These are phyloP conservation scores for Solanum arcanum DNA, from an alignment of 257 asterid species.

Conservation along the genomic window DNA sequence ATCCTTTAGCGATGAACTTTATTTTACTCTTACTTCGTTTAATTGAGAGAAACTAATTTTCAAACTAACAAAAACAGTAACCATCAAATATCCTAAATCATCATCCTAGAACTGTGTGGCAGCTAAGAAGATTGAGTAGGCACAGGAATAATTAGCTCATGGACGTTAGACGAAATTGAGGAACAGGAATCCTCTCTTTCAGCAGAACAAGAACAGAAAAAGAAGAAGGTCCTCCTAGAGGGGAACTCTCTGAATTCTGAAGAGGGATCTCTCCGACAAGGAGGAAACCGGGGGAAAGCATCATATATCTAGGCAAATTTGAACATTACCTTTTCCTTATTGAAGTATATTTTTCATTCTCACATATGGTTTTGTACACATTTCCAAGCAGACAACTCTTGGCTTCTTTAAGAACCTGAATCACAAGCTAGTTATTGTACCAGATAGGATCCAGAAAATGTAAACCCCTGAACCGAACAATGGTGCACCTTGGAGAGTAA, in stretches of 20 bases:
- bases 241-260: not conserved
- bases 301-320: not conserved
- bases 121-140: not conserved
- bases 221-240: not conserved
- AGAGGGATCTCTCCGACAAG: not conserved
- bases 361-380: conserved; percentile 75
- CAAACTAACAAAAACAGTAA: not conserved
- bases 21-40: not conserved
- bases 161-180: not conserved
- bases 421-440: not conserved
- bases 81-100: not conserved
- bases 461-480: not conserved
- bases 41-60: not conserved
- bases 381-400: conserved; percentile 73
- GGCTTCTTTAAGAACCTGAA: conserved; percentile 93
- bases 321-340: conserved; percentile 62
- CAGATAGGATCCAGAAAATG: not conserved
- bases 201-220: not conserved
- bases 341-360: conserved; percentile 66
- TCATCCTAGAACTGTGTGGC: not conserved
- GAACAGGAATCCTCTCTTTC: not conserved
- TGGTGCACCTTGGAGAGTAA: conserved; percentile 70
- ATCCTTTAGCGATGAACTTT: not conserved
- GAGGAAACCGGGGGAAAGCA: not conserved
- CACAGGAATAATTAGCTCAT: not conserved